Evolutionary conservation across 192 early-diverging fungal genomes (phyloP).

Genomic region (Dissophora globulifera): DNA sequence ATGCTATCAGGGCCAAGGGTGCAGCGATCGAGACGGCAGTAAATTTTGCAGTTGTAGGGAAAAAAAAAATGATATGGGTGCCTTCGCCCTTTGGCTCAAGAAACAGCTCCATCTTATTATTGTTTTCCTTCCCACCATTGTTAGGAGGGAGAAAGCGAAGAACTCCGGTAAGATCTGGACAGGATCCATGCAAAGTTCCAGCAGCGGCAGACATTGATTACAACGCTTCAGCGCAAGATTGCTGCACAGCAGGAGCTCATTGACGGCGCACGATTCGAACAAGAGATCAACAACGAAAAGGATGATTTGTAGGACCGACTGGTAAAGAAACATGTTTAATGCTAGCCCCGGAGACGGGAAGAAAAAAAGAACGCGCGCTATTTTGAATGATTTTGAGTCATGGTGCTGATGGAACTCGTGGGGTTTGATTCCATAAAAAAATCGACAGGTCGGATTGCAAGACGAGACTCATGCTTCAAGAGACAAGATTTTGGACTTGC

Average conservation of each 20-base stretch:
- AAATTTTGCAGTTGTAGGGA: too few species aligned
- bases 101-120: too few species aligned
- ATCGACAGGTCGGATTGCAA: conserved; percentile 60
- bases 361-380: too few species aligned
- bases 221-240: conserved; percentile 46
- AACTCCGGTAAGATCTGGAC: conserved; percentile 41
- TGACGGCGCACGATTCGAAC: conserved; percentile 19
- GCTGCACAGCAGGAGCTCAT: conserved; percentile 27
- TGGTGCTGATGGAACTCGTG: too few species aligned
- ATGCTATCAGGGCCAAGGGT: conserved; percentile 14
- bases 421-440: too few species aligned
- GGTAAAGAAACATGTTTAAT: too few species aligned
- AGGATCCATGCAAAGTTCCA: conserved; percentile 45
- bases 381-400: not conserved
- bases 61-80: too few species aligned
- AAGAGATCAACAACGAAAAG: conserved; percentile 24
- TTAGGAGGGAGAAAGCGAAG: conserved; percentile 51
- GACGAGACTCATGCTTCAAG: conserved; percentile 37
- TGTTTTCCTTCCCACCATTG: too few species aligned
- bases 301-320: conserved; percentile 35
- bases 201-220: conserved; percentile 38
- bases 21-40: conserved; percentile 23
- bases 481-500: conserved; percentile 51
- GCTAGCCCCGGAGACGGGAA: too few species aligned
- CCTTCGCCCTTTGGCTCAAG: too few species aligned